Evolutionary conservation across 768 basidiomycete species (phyloP), one percentile per base, ranked within the genome.

Genomic region (Tremella fuciformis): DNA sequence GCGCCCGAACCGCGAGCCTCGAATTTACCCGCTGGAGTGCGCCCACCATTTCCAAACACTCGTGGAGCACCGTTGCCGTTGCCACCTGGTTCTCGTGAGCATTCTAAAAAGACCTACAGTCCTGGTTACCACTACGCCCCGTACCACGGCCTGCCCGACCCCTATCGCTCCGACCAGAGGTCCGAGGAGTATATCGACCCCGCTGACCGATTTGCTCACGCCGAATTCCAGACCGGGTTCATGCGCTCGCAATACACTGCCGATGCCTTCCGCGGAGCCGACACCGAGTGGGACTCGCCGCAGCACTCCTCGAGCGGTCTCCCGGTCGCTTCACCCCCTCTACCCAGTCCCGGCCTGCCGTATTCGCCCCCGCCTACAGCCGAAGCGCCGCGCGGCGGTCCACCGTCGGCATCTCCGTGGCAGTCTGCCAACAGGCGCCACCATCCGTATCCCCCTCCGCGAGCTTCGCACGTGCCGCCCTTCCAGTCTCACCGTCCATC

Each of bases 121-220:
- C 29, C 29, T 34, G 29, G 29, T 34, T 34, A 34, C 11, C 29
- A 34, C 29, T 34, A 6, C 29, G 29, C 29, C 29, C 11, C 29
- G 29, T 34, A 6, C 29, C 42, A 46, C 8, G n/a, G 42, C 42
- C n/a, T 46, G 22, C 42, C n/a, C 42, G n/a, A 46, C 42, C n/a
- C 42, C 4, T n/a, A 46, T 22, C 42, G 22, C 22, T 15, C 42
- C 4, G 42, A 46, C n/a, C 42, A 46, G 29, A 4, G 29, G n/a
- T n/a, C 42, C 42, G 42, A 46, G n/a, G 42, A 46, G 42, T 22
- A n/a, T 46, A 6, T 22, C 42, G 42, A 46, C 22, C 42, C 42
- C n/a, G 42, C 42, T 18, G n/a, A 46, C n/a, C 42, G n/a, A 22
- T 46, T 18, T 46, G 42, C 42, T 46, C 42, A 46, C 22, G n/a